Evolutionary conservation across 495 filamentous ascomycete genomes (phyloP).

Genomic region (Hyaloscypha bicolor): DNA sequence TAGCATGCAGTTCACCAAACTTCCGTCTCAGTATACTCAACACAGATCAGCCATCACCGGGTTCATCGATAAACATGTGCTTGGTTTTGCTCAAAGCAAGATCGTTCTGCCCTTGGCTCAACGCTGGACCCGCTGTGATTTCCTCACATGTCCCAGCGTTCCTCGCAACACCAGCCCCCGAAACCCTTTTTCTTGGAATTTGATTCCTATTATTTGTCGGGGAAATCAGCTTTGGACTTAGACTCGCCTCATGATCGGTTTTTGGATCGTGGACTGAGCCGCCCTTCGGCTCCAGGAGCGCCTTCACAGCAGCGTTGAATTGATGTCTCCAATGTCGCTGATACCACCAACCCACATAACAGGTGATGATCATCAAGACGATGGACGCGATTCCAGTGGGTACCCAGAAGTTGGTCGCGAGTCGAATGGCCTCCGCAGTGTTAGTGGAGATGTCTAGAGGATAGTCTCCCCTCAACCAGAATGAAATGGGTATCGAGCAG

Average conservation of each 20-base stretch:
- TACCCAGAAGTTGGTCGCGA: constrained; percentile 11
- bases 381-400: constrained; percentile 19
- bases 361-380: constrained; percentile 11
- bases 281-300: neutral
- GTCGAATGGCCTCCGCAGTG: constrained; percentile 9
- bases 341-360: constrained; percentile 22
- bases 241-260: neutral
- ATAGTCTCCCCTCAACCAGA: constrained; percentile 5
- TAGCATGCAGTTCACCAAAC: neutral
- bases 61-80: neutral
- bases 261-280: neutral
- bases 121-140: neutral
- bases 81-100: neutral
- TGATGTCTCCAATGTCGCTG: constrained; percentile 7
- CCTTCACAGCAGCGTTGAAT: constrained; percentile 4
- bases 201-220: neutral
- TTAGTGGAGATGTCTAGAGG: constrained; percentile 7
- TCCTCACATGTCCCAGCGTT: neutral
- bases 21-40: neutral
- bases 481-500: constrained; percentile 8
- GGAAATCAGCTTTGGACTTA: neutral
- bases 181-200: neutral
- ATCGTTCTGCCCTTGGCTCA: neutral
- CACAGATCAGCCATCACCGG: neutral
- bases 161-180: neutral